phyloP scores from a whole-genome alignment of 768 basidiomycete genomes.

The Leccinum disarticulatum region DNA sequence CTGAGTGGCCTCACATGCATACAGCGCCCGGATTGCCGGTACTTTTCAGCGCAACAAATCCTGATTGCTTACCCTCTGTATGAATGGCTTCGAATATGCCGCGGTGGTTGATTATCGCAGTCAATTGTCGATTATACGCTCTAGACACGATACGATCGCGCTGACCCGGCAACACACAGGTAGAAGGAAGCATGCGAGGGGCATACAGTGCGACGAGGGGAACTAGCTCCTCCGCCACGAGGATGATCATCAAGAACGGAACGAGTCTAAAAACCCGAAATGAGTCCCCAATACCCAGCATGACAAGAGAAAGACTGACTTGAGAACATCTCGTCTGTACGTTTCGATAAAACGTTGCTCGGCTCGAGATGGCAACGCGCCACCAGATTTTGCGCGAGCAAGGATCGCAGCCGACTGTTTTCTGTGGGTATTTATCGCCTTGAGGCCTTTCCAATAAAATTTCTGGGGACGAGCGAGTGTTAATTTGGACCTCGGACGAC shows the following conservation, averaged over 20 bases:
- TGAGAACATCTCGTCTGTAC: slow-evolving; percentile 66
- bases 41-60: slow-evolving; percentile 23
- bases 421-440: slow-evolving; percentile 65
- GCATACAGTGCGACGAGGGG: slow-evolving; percentile 83
- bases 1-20: slow-evolving; percentile 51
- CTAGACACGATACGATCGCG: slow-evolving; percentile 60
- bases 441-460: slow-evolving; percentile 82
- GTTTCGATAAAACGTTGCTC: slow-evolving; percentile 70
- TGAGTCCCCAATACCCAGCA: slow-evolving; percentile 6
- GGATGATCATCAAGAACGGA: slow-evolving; percentile 73
- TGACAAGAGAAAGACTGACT: slow-evolving; percentile 43
- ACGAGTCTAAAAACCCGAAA: slow-evolving; percentile 46
- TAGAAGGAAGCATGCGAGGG: slow-evolving; percentile 84
- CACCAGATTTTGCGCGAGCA: slow-evolving; percentile 57
- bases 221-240: slow-evolving; percentile 77
- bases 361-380: slow-evolving; percentile 59
- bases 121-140: slow-evolving; percentile 46
- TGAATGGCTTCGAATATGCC: slow-evolving; percentile 36
- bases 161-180: slow-evolving; percentile 82
- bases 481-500: background rate
- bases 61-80: slow-evolving; percentile 33
- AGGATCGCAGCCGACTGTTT: slow-evolving; percentile 53
- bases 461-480: slow-evolving; percentile 43
- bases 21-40: slow-evolving; percentile 38
- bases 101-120: slow-evolving; percentile 39